These are phyloP conservation scores for Telopea speciosissima DNA, from an alignment of 177 flowering plant genomes.

Conservation along the genomic window DNA sequence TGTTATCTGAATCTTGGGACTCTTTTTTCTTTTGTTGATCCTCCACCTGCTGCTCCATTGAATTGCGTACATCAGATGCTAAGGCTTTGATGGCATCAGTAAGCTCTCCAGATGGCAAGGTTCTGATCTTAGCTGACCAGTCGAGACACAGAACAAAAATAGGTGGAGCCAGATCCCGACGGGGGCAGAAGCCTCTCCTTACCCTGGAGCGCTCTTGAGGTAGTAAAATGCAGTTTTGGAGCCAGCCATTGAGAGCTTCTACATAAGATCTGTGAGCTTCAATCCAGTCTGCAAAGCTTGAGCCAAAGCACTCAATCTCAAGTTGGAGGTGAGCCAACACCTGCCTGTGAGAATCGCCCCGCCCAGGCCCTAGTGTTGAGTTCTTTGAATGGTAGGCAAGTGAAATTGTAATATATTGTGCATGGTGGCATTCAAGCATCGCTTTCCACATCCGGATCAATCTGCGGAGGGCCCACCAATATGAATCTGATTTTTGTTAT, in stretches of 20 bases:
- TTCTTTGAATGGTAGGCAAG: slow-evolving; percentile 77
- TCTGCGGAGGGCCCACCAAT: slow-evolving; percentile 32
- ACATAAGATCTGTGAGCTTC: slow-evolving; percentile 62
- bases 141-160: slow-evolving; percentile 69
- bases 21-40: slow-evolving; percentile 22
- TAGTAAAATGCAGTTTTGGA: slow-evolving; percentile 64
- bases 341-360: slow-evolving; percentile 41
- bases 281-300: slow-evolving; percentile 75
- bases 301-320: slow-evolving; percentile 72
- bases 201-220: slow-evolving; percentile 55
- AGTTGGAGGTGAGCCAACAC: slow-evolving; percentile 49
- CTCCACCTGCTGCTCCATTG: slow-evolving; percentile 35
- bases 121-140: slow-evolving; percentile 54
- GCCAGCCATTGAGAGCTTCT: slow-evolving; percentile 78
- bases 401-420: slow-evolving; percentile 93
- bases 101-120: slow-evolving; percentile 60
- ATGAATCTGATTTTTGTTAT: slow-evolving; percentile 8
- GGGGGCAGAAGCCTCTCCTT: slow-evolving; percentile 38
- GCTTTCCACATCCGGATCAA: slow-evolving; percentile 88
- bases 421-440: slow-evolving; percentile 97
- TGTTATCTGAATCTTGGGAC: slow-evolving; percentile 16
- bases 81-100: slow-evolving; percentile 54
- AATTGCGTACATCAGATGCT: slow-evolving; percentile 34
- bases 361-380: slow-evolving; percentile 31
- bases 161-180: slow-evolving; percentile 30